phyloP scores from a whole-genome alignment of 306 rosid genomes.

The Dryas octopetala region DNA sequence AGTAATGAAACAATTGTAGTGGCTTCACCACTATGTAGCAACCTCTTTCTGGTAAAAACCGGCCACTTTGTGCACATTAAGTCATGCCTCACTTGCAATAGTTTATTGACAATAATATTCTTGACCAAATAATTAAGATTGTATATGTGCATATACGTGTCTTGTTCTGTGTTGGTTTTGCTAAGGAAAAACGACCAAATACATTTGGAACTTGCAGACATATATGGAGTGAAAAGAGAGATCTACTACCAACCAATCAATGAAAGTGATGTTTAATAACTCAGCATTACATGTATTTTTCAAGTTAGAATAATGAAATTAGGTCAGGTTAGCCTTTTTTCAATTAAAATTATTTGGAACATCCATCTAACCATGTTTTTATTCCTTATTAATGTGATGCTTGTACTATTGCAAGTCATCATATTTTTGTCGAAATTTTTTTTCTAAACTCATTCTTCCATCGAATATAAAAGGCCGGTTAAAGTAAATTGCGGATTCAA shows the following conservation, averaged over 20 bases:
- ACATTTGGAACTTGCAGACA: slow-evolving; percentile 9
- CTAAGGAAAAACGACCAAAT: slow-evolving; percentile 25
- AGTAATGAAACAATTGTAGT: slow-evolving; percentile 31
- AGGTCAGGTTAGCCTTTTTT: not conserved
- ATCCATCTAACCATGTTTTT: not conserved
- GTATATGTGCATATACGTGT: not conserved
- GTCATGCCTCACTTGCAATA: slow-evolving; percentile 47
- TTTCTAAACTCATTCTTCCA: not conserved
- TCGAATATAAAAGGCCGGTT: not conserved
- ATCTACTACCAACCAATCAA: not conserved
- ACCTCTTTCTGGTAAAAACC: slow-evolving; percentile 35
- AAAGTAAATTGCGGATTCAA: too few species aligned
- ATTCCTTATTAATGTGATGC: not conserved
- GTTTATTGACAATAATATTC: slow-evolving; percentile 22
- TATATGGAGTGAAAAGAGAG: not conserved
- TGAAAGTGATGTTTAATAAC: slow-evolving; percentile 22
- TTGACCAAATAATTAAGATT: slow-evolving; percentile 4
- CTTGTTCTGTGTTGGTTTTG: slow-evolving; percentile 19
- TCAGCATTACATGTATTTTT: not conserved
- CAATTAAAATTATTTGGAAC: not conserved
- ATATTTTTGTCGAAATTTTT: too few species aligned
- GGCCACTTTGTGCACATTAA: slow-evolving; percentile 33
- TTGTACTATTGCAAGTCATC: not conserved
- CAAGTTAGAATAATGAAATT: not conserved
- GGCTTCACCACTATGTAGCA: slow-evolving; percentile 50